Evolutionary conservation across 208 protist genomes (phyloP), one percentile per base, ranked within the genome.

Genomic region (Acanthamoeba royreba): DNA sequence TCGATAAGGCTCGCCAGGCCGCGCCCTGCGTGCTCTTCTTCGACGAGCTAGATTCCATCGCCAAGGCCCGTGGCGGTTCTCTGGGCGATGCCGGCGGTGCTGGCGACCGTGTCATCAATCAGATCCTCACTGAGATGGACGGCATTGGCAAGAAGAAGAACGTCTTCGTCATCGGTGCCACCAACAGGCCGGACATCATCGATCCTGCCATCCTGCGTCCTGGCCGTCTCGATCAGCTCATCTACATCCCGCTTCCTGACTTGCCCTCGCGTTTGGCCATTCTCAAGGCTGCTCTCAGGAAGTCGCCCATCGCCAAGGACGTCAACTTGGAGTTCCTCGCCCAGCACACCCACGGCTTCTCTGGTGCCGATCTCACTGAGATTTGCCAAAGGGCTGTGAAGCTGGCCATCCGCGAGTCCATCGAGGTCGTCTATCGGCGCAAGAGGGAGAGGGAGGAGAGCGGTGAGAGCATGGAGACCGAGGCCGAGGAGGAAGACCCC

Each of bases 111-210:
- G 99, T 99, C 22, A 99, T 99, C 96, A 99, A 99, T 98, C 99
- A 99, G 97, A 98, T 99, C 58, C 97, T 99, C 31, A 99, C 99
- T n/a, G 99, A 99, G 97, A 99, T 99, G 99, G 99, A 99, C 96
- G 99, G 99, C 93, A 99, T 99, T 91, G 97, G 97, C 85, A 96
- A 97, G 22, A 99, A 99, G 96, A 99, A 99, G 98, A 99, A 99
- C 93, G 99, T 99, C 53, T 99, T 99, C 96, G 99, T 99, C 96
- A 99, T 99, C 96, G 99, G 99, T 89, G 99, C 99, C 15, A 99
- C 99, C n/a, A 99, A 99, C 97, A 97, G 99, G 42, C 99, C 99
- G 33, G 99, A 99, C 95, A 99, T 99, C 92, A 98, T 99, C 89
- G 99, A 99, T 97, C 98, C 99, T 40, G 99, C 99, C 86, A 98